Base-by-base conservation (phyloP, 2,329 filamentous ascomycete genomes). In the Stemphylium lycopersici region DNA sequence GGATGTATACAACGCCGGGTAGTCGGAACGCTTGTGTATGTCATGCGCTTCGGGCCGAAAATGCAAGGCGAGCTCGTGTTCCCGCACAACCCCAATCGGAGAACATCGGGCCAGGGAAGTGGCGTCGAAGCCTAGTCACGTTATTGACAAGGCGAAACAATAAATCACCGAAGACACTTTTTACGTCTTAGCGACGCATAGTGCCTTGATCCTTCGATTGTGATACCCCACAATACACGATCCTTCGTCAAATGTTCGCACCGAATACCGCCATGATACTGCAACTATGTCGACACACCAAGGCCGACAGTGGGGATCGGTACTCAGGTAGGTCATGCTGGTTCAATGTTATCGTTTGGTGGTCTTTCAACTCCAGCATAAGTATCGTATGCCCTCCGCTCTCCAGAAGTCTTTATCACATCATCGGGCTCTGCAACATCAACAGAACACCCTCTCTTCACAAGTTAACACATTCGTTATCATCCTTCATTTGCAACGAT, bases 21-120 rank as follows among this genome's bases (percentile, higher is more conserved):
- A 15, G 37, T 15, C 12, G n/a, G 29, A 15, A 40, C 24, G n/a
- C 13, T 20, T 15, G 24, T 26, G 39, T 26, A 40, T 26, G 40
- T 53, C 36, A 49, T 53, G 44, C 54, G 49, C 33, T 53, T 56
- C 49, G 54, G 54, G 34, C 54, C 54, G 54, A 53, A 40, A 15
- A 11, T 47, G 18, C 22, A 24, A 24, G 22, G 22, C 22, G 38
- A 32, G 36, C 16, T 31, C 29, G 36, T 41, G 42, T 40, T 52
- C 40, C 12, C 33, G 11, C 18, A 16, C 20, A 24, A 15, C 46
- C 42, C 39, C 41, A 39, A 41, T 40, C 40, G 37, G 36, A 18
- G 32, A 38, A 52, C 40, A 13, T 33, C 16, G 48, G 26, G 36
- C 22, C 8, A 32, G 18, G 31, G 15, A 16, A 13, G 18, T n/a